Evolutionary conservation across 2,329 filamentous ascomycete genomes (phyloP).

Genomic region (Shiraia bambusicola): DNA sequence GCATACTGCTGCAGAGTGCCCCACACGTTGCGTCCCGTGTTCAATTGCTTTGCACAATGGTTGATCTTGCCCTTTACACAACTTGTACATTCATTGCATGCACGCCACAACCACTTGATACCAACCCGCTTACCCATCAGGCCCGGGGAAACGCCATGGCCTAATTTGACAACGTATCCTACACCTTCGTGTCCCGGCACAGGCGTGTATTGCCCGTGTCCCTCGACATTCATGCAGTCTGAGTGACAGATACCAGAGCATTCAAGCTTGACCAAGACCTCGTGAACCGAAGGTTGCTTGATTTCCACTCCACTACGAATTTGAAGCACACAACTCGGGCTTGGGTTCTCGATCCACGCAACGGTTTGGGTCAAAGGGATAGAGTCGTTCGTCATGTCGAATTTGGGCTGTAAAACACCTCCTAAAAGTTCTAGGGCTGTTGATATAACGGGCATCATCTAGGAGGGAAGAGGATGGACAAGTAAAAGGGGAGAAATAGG

Average conservation of each 20-base stretch:
- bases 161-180: constrained; percentile 45
- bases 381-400: too few species aligned
- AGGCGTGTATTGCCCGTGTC: constrained; percentile 48
- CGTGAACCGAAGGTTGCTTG: constrained; percentile 41
- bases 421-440: too few species aligned
- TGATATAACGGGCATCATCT: too few species aligned
- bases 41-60: constrained; percentile 47
- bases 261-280: constrained; percentile 52
- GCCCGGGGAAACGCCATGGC: constrained; percentile 21
- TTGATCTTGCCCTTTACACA: constrained; percentile 44
- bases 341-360: constrained; percentile 34
- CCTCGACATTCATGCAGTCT: constrained; percentile 50
- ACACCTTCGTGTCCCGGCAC: constrained; percentile 53
- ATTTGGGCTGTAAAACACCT: too few species aligned
- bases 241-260: constrained; percentile 53
- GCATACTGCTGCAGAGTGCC: constrained; percentile 42
- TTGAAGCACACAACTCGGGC: constrained; percentile 24
- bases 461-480: too few species aligned
- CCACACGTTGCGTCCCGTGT: constrained; percentile 44
- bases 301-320: constrained; percentile 27
- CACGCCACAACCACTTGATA: constrained; percentile 50
- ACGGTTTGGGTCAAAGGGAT: constrained; percentile 28
- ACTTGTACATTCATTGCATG: constrained; percentile 43
- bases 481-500: too few species aligned
- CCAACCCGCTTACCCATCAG: constrained; percentile 45